Percentiles rank a stretch among this genome's conserved stretches.
These are phyloP conservation scores for Emmonsiellopsis sp. DNA, from an alignment of 2,329 filamentous ascomycete genomes.

Conservation along the genomic window DNA sequence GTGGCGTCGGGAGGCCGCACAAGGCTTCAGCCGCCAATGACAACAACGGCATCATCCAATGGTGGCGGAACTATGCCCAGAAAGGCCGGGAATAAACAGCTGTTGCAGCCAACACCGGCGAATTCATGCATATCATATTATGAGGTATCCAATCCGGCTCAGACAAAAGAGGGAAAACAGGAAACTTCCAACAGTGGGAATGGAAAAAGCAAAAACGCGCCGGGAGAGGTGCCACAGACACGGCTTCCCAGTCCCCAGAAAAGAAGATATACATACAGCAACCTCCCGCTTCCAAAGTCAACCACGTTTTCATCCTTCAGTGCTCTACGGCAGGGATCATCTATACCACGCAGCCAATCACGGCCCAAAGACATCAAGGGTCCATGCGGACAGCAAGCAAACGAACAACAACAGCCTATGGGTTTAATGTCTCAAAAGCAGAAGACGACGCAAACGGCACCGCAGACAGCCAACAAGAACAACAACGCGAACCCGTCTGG, in stretches of 20 bases:
- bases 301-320: conserved; percentile 1
- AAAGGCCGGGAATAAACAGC: background rate
- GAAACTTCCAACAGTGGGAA: background rate
- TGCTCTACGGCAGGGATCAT: background rate
- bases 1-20: background rate
- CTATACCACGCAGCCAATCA: background rate
- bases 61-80: background rate
- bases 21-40: background rate
- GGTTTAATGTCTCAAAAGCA: background rate
- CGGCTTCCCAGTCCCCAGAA: conserved; percentile 1
- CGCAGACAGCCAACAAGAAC: background rate
- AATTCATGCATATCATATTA: background rate
- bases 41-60: background rate
- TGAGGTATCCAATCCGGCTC: background rate
- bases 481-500: background rate
- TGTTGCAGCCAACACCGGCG: background rate
- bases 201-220: background rate
- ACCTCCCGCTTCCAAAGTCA: background rate
- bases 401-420: background rate
- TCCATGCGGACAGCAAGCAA: background rate
- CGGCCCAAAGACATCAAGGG: background rate
- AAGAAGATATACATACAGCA: background rate
- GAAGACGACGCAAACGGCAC: background rate
- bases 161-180: background rate
- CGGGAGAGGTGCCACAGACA: background rate